Base-by-base conservation (phyloP, 202 grass and related monocot genomes). In the Setaria italica region DNA sequence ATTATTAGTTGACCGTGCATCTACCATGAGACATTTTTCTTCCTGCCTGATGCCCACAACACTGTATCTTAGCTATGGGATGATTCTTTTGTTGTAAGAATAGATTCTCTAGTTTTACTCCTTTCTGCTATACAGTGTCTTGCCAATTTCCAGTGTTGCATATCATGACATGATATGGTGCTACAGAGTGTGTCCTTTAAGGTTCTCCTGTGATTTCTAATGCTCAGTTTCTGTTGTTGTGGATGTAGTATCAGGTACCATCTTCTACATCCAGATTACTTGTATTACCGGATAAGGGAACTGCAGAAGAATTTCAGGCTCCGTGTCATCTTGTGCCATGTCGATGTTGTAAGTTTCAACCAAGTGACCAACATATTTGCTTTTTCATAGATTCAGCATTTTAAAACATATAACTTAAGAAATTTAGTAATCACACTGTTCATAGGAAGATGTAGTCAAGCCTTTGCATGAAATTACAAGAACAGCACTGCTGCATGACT, bases 191-290 rank as follows among this genome's bases (percentile, higher is more conserved):
- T 57, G 9, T 25, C 1, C 7, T 73, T 78, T 25, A 4, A 11
- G 41, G 30, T 1, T 16, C 59, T 86, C 55, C 77, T 58, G 29
- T 74, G 33, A 65, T 78, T 78, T 41, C 87, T 73, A 67, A 48
- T 13, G 12, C 60, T 47, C 57, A 77, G 9, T 87, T 66, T 76
- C 55, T 78, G 20, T 65, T 74, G 46, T 33, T 32, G 11, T 80
- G 57, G 45, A 82, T 91, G 82, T 87, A 99, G 96, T 90, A 85
- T 94, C 35, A 89, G 93, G 19, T 99, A 99, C 80, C 96, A 99
- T 86, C 93, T 99, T 82, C 93, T 99, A 48, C 93, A 99, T 81
- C 96, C 93, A 5, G 96, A 99, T 53, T 99, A 99, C 86, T 91
- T 99, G 37, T 99, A 95, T 37, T 99, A 95, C 91, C 78, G 96